A percentile compares a stretch with the other conserved stretches of the same genome.
phyloP scores from a whole-genome alignment of 2,329 filamentous ascomycete species.

The Claviceps monticola region DNA sequence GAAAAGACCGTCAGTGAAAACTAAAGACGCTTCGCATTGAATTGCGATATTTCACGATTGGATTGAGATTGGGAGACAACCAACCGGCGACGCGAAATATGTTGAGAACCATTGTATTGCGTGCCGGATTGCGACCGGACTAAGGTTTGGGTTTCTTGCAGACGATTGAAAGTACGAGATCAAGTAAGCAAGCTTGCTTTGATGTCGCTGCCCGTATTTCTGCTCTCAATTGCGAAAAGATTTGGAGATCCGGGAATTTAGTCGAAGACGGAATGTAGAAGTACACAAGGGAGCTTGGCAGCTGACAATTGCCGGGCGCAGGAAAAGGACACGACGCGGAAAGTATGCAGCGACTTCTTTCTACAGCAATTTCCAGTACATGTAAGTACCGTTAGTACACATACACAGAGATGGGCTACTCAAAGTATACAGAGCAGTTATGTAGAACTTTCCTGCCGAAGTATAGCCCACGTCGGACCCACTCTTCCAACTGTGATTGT shows the following conservation, averaged over 20 bases:
- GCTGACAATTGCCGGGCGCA: background rate
- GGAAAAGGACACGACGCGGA: conserved; percentile 8
- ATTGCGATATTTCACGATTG: conserved; percentile 1
- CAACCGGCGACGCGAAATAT: conserved; percentile 44
- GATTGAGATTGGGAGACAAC: conserved; percentile 10
- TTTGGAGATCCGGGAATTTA: background rate
- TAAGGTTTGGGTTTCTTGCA: background rate
- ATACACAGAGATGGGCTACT: background rate
- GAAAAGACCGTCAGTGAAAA: conserved; percentile 11
- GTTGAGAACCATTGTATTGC: conserved; percentile 35
- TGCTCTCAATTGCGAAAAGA: background rate
- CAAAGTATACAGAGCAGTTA: too few species aligned
- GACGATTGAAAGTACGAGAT: background rate
- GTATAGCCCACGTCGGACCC: too few species aligned
- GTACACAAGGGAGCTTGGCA: conserved; percentile 2
- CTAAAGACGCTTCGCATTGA: conserved; percentile 5
- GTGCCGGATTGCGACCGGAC: background rate
- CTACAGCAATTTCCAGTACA: too few species aligned
- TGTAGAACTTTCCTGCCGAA: too few species aligned
- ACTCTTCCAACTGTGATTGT: too few species aligned
- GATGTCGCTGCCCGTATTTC: background rate
- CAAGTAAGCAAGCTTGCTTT: background rate
- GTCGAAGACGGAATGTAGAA: background rate
- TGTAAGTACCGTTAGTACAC: background rate
- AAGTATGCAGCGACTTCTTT: background rate